Percentiles rank a stretch among this genome's conserved stretches.
These are phyloP conservation scores for Phialophora tarda DNA, from an alignment of 2,329 filamentous ascomycete genomes.

Conservation along the genomic window DNA sequence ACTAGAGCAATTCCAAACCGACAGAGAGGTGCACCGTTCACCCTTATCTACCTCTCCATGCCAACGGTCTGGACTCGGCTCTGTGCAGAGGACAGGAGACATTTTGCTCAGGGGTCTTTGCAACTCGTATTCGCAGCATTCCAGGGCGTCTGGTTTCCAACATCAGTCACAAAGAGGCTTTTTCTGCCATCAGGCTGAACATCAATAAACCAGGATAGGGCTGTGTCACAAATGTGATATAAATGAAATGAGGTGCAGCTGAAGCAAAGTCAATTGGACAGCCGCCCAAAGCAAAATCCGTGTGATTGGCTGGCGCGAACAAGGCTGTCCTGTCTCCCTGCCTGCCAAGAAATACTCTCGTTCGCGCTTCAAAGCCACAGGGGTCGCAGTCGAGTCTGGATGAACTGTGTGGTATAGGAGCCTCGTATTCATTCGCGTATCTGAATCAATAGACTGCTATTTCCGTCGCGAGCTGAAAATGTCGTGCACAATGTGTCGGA, in stretches of 20 bases:
- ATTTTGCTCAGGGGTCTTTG: constrained; percentile 2
- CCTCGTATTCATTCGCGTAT: constrained; percentile 10
- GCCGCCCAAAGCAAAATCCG: background rate
- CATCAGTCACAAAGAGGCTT: background rate
- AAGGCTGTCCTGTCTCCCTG: background rate
- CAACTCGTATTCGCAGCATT: constrained; percentile 7
- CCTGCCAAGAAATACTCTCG: background rate
- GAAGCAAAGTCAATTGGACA: background rate
- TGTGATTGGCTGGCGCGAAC: background rate
- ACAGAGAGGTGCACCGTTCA: background rate
- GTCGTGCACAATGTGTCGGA: constrained; percentile 6
- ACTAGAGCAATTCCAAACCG: background rate
- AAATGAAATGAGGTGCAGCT: constrained; percentile 6
- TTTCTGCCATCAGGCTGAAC: constrained; percentile 12
- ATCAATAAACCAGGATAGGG: background rate
- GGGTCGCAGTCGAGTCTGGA: background rate
- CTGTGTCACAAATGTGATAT: constrained; percentile 1
- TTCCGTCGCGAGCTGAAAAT: constrained; percentile 3
- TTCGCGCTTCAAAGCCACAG: constrained; percentile 1
- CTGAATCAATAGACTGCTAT: constrained; percentile 6
- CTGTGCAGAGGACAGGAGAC: background rate
- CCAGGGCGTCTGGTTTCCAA: constrained; percentile 2
- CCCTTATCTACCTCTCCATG: constrained; percentile 5
- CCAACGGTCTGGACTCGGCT: background rate
- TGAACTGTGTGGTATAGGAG: background rate